Conservation (phyloP, 306 rosid species). For the Acacia crassicarpa region DNA sequence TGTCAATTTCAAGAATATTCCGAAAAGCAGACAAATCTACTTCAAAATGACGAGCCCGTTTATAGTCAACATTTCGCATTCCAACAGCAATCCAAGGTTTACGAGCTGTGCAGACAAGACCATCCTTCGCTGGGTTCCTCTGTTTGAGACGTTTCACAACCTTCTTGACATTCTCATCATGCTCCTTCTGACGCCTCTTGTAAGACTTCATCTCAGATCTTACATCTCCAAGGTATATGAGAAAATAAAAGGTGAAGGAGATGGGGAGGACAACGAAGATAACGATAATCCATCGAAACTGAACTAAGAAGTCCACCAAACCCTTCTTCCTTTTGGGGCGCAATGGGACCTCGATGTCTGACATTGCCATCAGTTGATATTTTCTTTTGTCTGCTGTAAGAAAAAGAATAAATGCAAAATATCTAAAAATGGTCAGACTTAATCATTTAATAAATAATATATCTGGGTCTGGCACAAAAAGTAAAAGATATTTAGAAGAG, state of each 20-base stretch:
- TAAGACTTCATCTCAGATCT: constrained; percentile 88
- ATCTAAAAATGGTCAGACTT: neutral
- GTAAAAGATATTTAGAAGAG: neutral
- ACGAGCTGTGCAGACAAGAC: constrained; percentile 97
- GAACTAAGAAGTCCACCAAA: constrained; percentile 80
- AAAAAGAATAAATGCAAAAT: neutral
- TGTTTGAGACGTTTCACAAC: constrained; percentile 86
- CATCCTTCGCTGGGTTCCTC: constrained; percentile 81
- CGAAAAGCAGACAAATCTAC: constrained; percentile 87
- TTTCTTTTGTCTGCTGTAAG: constrained; percentile 20
- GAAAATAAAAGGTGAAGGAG: constrained; percentile 81
- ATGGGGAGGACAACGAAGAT: constrained; percentile 93
- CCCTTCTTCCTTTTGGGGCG: constrained; percentile 92
- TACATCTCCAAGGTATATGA: constrained; percentile 84
- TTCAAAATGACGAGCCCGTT: constrained; percentile 96
- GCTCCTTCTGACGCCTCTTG: constrained; percentile 84
- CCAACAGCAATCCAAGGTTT: constrained; percentile 98
- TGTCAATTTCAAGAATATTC: constrained; percentile 73
- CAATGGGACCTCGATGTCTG: constrained; percentile 83
- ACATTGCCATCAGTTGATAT: constrained; percentile 41
- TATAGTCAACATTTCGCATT: constrained; percentile 96
- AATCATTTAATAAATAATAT: neutral
- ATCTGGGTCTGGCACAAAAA: neutral
- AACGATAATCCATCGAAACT: constrained; percentile 87
- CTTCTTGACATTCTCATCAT: constrained; percentile 83